Percentiles rank a stretch among this genome's conserved stretches.
Conservation (phyloP, 495 filamentous ascomycete genomes). For the Aspergillus mulundensis region DNA sequence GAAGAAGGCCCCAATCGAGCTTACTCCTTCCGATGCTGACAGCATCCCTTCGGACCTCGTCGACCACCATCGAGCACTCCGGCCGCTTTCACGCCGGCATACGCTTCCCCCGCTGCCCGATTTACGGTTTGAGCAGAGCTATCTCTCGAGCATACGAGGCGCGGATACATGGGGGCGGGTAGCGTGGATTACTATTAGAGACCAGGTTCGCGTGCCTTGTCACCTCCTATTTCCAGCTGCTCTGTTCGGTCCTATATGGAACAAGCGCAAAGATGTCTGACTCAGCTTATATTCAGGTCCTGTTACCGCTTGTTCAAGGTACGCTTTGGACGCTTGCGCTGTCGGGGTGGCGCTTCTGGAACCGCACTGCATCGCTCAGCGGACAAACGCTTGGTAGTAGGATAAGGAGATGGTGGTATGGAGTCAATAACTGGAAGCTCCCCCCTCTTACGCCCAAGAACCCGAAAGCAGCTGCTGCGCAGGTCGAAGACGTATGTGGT, state of each 20-base stretch:
- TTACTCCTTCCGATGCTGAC: conserved; percentile 44
- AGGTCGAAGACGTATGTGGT: conserved; percentile 48
- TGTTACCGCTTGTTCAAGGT: conserved; percentile 80
- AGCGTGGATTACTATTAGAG: conserved; percentile 76
- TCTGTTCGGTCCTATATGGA: not conserved
- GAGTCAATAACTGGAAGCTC: conserved; percentile 79
- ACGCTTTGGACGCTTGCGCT: conserved; percentile 76
- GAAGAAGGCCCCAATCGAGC: conserved; percentile 44
- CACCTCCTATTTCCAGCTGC: not conserved
- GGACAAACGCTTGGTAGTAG: conserved; percentile 67
- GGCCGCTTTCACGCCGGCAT: conserved; percentile 46
- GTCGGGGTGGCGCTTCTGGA: conserved; percentile 80
- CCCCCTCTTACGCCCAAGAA: conserved; percentile 33
- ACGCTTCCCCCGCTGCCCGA: conserved; percentile 84
- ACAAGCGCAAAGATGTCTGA: too few relatives aligned
- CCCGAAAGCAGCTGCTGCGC: conserved; percentile 35
- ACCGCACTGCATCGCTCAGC: conserved; percentile 63
- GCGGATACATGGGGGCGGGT: conserved; percentile 75
- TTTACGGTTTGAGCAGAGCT: conserved; percentile 95
- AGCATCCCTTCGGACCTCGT: conserved; percentile 45
- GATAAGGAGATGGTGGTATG: conserved; percentile 84
- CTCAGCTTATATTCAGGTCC: conserved; percentile 48
- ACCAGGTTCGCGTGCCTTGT: conserved; percentile 62
- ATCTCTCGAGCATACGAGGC: conserved; percentile 74
- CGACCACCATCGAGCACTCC: conserved; percentile 51